Base-by-base conservation (phyloP, 208 protist genomes). In the Acanthamoeba polyphaga region DNA sequence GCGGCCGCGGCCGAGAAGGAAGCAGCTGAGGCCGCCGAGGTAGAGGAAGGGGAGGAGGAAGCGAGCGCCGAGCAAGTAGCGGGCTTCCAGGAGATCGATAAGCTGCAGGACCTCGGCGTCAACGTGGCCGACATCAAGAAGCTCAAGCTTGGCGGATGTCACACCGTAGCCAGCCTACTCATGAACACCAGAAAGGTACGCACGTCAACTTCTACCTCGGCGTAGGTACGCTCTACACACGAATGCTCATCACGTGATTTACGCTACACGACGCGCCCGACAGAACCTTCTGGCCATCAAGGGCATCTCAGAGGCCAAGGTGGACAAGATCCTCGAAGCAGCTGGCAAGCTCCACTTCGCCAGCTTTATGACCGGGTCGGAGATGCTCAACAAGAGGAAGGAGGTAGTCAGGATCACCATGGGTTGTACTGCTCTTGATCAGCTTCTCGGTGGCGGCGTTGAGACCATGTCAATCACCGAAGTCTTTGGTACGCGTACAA, bases 261-360 rank as follows among this genome's bases (percentile, higher is more conserved):
- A 49, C 46, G 6, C 46, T 49, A 49, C 46, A 49, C 43, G 2
- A 49, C 46, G 46, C 46, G 46, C 46, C 9, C 46, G 46, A 22
- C 17, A 96, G 87, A 92, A 96, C 5, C 93, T 98, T 27, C 53
- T 46, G 32, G 46, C n/a, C n/a, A 98, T 99, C 49, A 99, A 99
- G 89, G 99, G 99, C n/a, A 96, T 99, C 12, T 99, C 99, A 27
- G 99, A 99, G 72, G 98, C 98, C 17, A 99, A 99, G 96, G 98
- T 99, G 34, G 99, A 99, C 66, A 99, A 99, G 96, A 99, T 99
- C 78, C 97, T 99, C 60, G 98, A 99, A 68, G 98, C 98, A 3
- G 98, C 98, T 10, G 96, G 96, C 19, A 99, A 99, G 93, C 92
- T 99, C 10, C 34, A 96, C 46, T 58, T 96, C 38, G 96, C 96